Conservation (phyloP, 495 filamentous ascomycete genomes). For the Penicillium waksmanii region DNA sequence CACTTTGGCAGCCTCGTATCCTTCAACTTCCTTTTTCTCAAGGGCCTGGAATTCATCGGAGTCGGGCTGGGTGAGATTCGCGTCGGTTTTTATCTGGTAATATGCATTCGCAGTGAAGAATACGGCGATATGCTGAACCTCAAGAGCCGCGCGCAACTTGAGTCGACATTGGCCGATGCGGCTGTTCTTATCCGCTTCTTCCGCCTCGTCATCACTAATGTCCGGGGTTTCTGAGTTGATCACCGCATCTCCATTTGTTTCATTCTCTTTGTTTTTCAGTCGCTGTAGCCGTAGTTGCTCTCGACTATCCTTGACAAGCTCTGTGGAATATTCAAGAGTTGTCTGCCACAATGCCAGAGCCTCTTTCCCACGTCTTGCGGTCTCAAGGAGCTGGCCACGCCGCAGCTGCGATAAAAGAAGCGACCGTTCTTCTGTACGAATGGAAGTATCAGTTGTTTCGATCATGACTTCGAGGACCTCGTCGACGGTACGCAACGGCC, state of each 20-base stretch:
- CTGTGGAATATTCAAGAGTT: slow-evolving; percentile 56
- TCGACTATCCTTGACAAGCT: slow-evolving; percentile 66
- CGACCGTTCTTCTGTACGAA: slow-evolving; percentile 68
- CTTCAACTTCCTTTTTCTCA: slow-evolving; percentile 68
- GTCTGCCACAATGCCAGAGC: slow-evolving; percentile 70
- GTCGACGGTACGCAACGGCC: slow-evolving; percentile 73
- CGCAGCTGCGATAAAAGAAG: slow-evolving; percentile 63
- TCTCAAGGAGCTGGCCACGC: slow-evolving; percentile 76
- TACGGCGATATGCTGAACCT: slow-evolving; percentile 77
- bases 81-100: slow-evolving; percentile 77
- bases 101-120: slow-evolving; percentile 86
- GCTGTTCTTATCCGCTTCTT: slow-evolving; percentile 49
- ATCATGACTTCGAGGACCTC: slow-evolving; percentile 91
- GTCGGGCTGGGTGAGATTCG: slow-evolving; percentile 60
- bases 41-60: slow-evolving; percentile 67
- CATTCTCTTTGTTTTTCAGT: slow-evolving; percentile 24
- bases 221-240: not conserved
- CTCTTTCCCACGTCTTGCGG: slow-evolving; percentile 55
- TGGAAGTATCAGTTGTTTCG: slow-evolving; percentile 68
- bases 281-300: slow-evolving; percentile 59
- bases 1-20: slow-evolving; percentile 75
- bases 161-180: slow-evolving; percentile 63
- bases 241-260: slow-evolving; percentile 9
- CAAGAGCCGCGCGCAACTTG: slow-evolving; percentile 70
- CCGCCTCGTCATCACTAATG: slow-evolving; percentile 46